Evolutionary conservation across 2,329 filamentous ascomycete species (phyloP), one percentile per base, ranked within the genome.

Genomic region (Cladosporium sphaerospermum): DNA sequence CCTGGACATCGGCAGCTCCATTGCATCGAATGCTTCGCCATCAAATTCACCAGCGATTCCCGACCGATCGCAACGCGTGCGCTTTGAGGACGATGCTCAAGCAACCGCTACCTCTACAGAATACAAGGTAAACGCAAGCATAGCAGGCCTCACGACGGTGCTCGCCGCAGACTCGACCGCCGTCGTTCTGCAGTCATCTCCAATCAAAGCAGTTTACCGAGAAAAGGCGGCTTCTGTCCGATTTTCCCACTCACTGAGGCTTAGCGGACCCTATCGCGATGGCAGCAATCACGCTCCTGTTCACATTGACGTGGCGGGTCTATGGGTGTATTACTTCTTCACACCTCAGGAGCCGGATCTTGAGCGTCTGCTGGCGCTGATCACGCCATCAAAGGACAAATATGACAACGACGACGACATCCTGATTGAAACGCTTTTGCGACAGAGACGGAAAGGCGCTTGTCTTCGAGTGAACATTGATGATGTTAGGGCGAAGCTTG

Each of bases 401-500:
- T 96, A 93, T 62, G 85, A 92, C 56, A 83, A 84, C 44, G 88
- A 95, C 56, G 89, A 96, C 61, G 92, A 97, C 63, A 95, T 99
- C 56, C 84, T 99, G 77, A 81, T 99, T 18, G 92, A 97, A 61
- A 96, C 89, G 0, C 76, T 99, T 0, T 73, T 97, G 11, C 80
- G 88, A 18, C 93, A 99, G 68, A 79, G 93, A 55, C 81, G 85
- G 50, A 92, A 96, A 69, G 93, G 92, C 0, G 84, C 88, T 9
- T 85, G 97, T 6, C 73, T 96, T 31, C 83, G 89, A 45, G 68
- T 88, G 4, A 83, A 80, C 3, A 66, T 95, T 5, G 83, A 83
- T 28, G 78, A 79, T 28, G 69, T 90, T 14, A 82, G 83, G 47
- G 72, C 85, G 18, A 75, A 78, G 3, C 72, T 93, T 13, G 75